These are phyloP conservation scores for Sugiyamaella paludigena DNA, from an alignment of 1,139 yeast species.

Conservation along the genomic window DNA sequence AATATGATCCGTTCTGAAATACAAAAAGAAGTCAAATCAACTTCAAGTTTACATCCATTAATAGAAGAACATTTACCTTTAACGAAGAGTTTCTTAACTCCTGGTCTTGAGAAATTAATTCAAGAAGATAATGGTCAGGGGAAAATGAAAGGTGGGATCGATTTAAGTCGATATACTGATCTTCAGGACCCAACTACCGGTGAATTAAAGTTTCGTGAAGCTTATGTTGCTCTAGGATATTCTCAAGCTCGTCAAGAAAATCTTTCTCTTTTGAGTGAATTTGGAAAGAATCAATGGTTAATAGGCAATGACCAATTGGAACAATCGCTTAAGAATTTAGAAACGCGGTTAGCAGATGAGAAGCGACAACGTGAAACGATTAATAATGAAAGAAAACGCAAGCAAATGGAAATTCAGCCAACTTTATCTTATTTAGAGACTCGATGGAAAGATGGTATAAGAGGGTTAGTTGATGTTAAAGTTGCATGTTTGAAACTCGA, in stretches of 20 bases:
- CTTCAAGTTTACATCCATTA: constrained; percentile 12
- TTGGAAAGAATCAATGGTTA: constrained; percentile 38
- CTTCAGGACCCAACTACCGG: constrained; percentile 19
- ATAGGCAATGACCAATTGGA: constrained; percentile 35
- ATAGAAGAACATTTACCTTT: constrained; percentile 13
- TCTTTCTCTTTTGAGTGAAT: constrained; percentile 28
- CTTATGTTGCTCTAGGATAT: constrained; percentile 33
- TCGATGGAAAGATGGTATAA: constrained; percentile 30
- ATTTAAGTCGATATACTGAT: constrained; percentile 29
- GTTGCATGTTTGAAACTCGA: constrained; percentile 28
- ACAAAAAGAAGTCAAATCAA: constrained; percentile 8
- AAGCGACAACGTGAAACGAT: constrained; percentile 25
- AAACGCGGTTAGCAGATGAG: constrained; percentile 23
- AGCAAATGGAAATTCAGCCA: constrained; percentile 28
- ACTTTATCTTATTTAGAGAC: constrained; percentile 29
- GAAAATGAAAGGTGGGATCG: constrained; percentile 33
- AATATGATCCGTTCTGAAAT: constrained; percentile 22
- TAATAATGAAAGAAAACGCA: constrained; percentile 26
- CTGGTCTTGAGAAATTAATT: constrained; percentile 26
- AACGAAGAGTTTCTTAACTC: constrained; percentile 16
- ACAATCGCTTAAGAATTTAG: constrained; percentile 26
- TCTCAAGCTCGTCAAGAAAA: constrained; percentile 32
- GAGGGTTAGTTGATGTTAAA: constrained; percentile 32
- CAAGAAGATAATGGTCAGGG: constrained; percentile 30
- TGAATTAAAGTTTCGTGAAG: constrained; percentile 24